Evolutionary conservation across 2,329 filamentous ascomycete genomes (phyloP), one percentile per base, ranked within the genome.

Genomic region (Pseudocercospora crystallina): DNA sequence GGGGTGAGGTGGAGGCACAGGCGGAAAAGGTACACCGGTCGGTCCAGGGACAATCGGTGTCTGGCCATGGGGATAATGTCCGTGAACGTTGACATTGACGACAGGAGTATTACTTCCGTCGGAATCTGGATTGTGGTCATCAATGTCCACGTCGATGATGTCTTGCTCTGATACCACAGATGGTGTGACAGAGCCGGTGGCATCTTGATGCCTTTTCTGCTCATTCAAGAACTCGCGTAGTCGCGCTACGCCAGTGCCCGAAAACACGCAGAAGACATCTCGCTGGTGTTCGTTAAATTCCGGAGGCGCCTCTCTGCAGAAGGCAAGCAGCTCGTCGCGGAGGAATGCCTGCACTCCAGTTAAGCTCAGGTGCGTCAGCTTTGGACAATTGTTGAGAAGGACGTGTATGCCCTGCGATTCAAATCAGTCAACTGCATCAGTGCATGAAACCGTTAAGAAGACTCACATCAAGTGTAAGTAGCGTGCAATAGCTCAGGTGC

Each of bases 261-360:
- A 96, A 70, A 99, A 99, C 47, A 99, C 94, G 66, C 94, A 99
- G 68, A 99, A 99, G 7, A 97, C 90, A 45, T 92, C 86, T 56
- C 94, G 84, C 69, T 99, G 94, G 66, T 96, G 90, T 40, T 92
- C 87, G 13, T 91, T 97, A 68, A 99, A 99, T 71, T 97, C 94
- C 84, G 80, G 72, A 33, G 94, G 94, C 1, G 94, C 90, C 61
- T 88, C 85, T 55, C 94, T 84, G 67, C 94, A 97, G 69, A 90
- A 97, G 5, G 79, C 76, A 46, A 90, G 86, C 29, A 97, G 80
- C 60, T 96, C 91, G 48, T 90, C 84, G 45, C 87, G 82, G 30
- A 96, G 80, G 68, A 99, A 99, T 1, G 90, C 89, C 63, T 89
- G 86, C 2, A 99, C 91, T 13, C 94, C 94, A 5, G 94, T 99